phyloP scores from a whole-genome alignment of 2,329 filamentous ascomycete genomes.

The Arthrobotrys sphaeroides region DNA sequence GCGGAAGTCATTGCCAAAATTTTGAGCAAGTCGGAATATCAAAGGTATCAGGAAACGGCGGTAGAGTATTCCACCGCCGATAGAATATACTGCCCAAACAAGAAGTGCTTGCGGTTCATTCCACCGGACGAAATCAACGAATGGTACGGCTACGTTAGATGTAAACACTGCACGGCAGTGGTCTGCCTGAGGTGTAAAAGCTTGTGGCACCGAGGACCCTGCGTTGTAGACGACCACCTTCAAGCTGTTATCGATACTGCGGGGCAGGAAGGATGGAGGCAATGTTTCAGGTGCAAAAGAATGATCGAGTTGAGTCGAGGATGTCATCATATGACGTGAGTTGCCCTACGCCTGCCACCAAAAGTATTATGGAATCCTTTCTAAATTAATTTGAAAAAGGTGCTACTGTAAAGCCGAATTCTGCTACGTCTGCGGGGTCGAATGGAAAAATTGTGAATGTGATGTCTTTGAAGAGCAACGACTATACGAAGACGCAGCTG shows the following conservation, averaged over 20 bases:
- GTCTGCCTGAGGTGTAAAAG: conserved; percentile 22
- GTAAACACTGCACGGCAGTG: background rate
- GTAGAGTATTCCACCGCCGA: conserved; percentile 15
- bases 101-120: conserved; percentile 35
- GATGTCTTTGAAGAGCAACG: conserved; percentile 5
- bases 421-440: conserved; percentile 29
- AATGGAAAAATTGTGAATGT: conserved; percentile 34
- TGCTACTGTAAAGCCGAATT: conserved; percentile 45
- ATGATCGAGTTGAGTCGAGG: conserved; percentile 36
- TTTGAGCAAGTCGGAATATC: conserved; percentile 6
- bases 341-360: background rate
- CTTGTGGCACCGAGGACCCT: background rate
- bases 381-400: background rate
- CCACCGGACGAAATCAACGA: background rate
- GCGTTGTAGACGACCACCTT: background rate
- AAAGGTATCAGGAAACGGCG: background rate
- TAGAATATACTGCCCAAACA: conserved; percentile 39
- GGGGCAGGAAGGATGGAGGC: conserved; percentile 31
- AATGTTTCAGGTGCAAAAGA: conserved; percentile 17
- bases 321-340: conserved; percentile 49
- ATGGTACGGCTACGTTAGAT: background rate
- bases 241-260: background rate
- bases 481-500: conserved; percentile 10
- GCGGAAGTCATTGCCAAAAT: background rate
- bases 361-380: background rate